phyloP scores from a whole-genome alignment of 495 filamentous ascomycete genomes.

The Saxophila tyrrhenica region DNA sequence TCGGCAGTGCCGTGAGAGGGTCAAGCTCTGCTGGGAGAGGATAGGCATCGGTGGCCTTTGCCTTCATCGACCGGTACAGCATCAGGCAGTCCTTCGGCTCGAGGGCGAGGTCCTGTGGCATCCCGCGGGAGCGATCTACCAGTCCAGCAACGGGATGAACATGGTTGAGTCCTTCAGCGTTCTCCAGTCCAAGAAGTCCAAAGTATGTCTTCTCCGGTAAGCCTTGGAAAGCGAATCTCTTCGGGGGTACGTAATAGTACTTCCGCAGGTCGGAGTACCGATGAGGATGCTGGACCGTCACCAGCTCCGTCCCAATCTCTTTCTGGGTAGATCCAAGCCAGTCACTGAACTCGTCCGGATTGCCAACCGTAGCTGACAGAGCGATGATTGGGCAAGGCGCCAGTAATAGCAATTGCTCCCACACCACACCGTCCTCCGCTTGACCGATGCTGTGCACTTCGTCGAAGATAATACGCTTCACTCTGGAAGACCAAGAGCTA shows the following conservation, averaged over 20 bases:
- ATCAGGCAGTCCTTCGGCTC: constrained; percentile 59
- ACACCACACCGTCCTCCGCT: constrained; percentile 64
- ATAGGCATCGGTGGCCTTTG: constrained; percentile 33
- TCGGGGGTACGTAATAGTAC: constrained; percentile 46
- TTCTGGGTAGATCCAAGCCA: constrained; percentile 56
- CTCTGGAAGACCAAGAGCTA: constrained; percentile 50
- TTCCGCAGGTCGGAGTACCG: constrained; percentile 68
- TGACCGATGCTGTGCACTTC: constrained; percentile 76
- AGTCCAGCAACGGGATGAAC: constrained; percentile 60
- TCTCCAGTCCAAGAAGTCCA: constrained; percentile 41
- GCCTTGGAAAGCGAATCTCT: constrained; percentile 45
- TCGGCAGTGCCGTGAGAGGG: constrained; percentile 33
- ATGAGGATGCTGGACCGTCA: constrained; percentile 52
- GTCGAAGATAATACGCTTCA: constrained; percentile 70
- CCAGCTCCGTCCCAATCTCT: constrained; percentile 43
- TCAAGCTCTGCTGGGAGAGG: constrained; percentile 36
- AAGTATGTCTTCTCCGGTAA: constrained; percentile 35
- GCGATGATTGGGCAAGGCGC: constrained; percentile 71
- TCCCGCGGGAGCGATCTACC: constrained; percentile 44
- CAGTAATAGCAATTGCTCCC: constrained; percentile 67
- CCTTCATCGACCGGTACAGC: constrained; percentile 51
- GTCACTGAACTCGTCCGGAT: constrained; percentile 54
- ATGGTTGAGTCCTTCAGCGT: constrained; percentile 39
- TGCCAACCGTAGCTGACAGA: constrained; percentile 69
- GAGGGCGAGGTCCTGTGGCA: constrained; percentile 52